Base-by-base conservation (phyloP, 2,329 filamentous ascomycete genomes). In the Zymoseptoria passerinii region DNA sequence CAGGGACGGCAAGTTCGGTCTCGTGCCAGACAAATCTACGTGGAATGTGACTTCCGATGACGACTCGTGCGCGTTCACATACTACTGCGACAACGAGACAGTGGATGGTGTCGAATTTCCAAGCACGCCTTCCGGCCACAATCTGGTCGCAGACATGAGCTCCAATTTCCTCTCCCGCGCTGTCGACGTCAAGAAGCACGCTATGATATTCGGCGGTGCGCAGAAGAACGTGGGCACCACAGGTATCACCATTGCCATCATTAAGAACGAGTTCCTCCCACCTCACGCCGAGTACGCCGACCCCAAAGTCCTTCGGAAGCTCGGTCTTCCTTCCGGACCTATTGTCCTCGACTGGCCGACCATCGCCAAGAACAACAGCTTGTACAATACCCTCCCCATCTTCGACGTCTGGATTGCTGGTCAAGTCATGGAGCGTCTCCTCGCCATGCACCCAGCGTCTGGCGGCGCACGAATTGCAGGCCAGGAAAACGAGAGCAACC, bases 361-460 rank as follows among this genome's bases (percentile, higher is more conserved):
- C 0, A 87, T 94, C 65, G 87, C 89, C 48, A 95, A 95, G 80
- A 95, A 95, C 77, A 94, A 95, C 77, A 94, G 88, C 66, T 81
- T 97, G 28, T 97, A 97, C 78, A 97, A 97, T 76, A 97, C 92
- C 0, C 78, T 97, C 9, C 92, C 90, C 68, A 95, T 97, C 69
- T 96, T 97, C 69, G 92, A 92, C 72, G 88, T 96, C 44, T 97
- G 87, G 77, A 83, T 96, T 56, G 89, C 90, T 16, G 91, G 91
- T n/a, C 85, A 89, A 71, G 92, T 97, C 54, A 86, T 97, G 70
- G 84, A 88, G 70, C 85, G 83, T 63, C 81, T 96, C 0, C 79
- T 95, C 13, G 70, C 76, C 18, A 81, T 78, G 0, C 88, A 83
- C 72, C 57, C 63, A 9, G 56, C 64, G 7, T 57, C 61, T 3